Evolutionary conservation across 2,329 filamentous ascomycete genomes (phyloP).

Genomic region (Byssothecium circinans): DNA sequence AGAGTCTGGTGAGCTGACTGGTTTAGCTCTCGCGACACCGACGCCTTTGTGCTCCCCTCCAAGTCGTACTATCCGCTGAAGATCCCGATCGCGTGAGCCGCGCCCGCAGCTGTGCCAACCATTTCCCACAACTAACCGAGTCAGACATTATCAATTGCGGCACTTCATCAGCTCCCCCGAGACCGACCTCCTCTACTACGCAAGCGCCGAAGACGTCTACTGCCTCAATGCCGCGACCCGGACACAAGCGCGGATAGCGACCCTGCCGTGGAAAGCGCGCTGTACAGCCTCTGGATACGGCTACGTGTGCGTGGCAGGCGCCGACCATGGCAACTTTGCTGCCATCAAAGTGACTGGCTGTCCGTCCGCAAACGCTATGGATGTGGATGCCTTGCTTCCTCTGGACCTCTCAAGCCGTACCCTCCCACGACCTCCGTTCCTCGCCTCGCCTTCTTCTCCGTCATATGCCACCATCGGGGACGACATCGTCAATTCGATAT

Average conservation of each 20-base stretch:
- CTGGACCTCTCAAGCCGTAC: conserved; percentile 48
- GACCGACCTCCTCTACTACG: conserved; percentile 80
- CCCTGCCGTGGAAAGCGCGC: conserved; percentile 70
- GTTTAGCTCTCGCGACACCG: conserved; percentile 49
- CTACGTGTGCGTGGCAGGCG: conserved; percentile 87
- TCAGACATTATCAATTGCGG: conserved; percentile 83
- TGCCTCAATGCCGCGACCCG: conserved; percentile 65
- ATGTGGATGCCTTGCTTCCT: conserved; percentile 61
- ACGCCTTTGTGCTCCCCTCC: conserved; percentile 48
- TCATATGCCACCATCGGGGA: conserved; percentile 62
- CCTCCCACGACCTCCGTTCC: conserved; percentile 43
- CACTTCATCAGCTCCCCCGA: conserved; percentile 84
- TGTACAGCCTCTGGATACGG: conserved; percentile 85
- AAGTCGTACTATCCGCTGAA: conserved; percentile 52
- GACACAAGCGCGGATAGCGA: conserved; percentile 72
- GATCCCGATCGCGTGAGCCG: conserved; percentile 52
- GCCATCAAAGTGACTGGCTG: conserved; percentile 66
- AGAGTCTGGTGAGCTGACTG: conserved; percentile 16
- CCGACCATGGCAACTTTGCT: conserved; percentile 81
- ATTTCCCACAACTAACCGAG: conserved; percentile 14
- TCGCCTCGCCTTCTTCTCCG: conserved; percentile 40
- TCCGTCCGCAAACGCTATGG: conserved; percentile 45
- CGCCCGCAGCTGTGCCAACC: background rate
- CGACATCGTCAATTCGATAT: conserved; percentile 68
- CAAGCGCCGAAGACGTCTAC: conserved; percentile 66